Percentiles rank a stretch among this genome's conserved stretches.
Conservation (phyloP, 2,329 filamentous ascomycete species). For the Phialemoniopsis sp. region DNA sequence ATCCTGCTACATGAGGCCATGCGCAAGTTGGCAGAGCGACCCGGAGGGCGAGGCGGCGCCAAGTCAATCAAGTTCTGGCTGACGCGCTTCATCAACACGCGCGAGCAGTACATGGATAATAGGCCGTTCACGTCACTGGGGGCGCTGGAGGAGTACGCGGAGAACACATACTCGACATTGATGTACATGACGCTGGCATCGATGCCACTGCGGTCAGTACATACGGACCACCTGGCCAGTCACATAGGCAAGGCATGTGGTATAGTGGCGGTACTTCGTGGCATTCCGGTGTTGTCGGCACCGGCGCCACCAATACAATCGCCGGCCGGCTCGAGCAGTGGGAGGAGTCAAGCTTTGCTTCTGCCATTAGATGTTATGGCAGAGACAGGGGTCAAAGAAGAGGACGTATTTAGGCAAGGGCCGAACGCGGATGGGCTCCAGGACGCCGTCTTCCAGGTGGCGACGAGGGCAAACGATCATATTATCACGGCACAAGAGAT, state of each 20-base stretch:
- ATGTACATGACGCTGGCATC: constrained; percentile 83
- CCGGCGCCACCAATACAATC: constrained; percentile 53
- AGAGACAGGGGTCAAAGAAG: constrained; percentile 73
- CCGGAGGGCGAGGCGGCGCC: constrained; percentile 30
- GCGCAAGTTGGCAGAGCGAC: constrained; percentile 47
- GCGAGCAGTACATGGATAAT: constrained; percentile 80
- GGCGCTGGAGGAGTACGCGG: constrained; percentile 80
- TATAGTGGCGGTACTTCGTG: constrained; percentile 81
- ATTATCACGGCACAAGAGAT: constrained; percentile 91
- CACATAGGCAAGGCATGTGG: constrained; percentile 94
- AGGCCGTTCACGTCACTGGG: constrained; percentile 72
- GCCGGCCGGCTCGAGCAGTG: constrained; percentile 30
- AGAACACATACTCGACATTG: constrained; percentile 91
- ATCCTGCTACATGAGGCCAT: constrained; percentile 75
- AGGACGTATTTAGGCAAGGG: constrained; percentile 81
- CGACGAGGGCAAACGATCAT: constrained; percentile 92
- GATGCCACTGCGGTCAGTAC: constrained; percentile 74
- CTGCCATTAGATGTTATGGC: constrained; percentile 90
- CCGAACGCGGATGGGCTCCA: constrained; percentile 74
- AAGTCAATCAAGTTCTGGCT: constrained; percentile 68
- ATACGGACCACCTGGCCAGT: constrained; percentile 87
- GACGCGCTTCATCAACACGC: constrained; percentile 70
- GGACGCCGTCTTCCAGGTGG: constrained; percentile 88
- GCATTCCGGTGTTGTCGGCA: constrained; percentile 83
- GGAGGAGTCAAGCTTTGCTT: constrained; percentile 53